Evolutionary conservation across 495 filamentous ascomycete genomes (phyloP), one percentile per base, ranked within the genome.

Genomic region (Neurospora sp.): DNA sequence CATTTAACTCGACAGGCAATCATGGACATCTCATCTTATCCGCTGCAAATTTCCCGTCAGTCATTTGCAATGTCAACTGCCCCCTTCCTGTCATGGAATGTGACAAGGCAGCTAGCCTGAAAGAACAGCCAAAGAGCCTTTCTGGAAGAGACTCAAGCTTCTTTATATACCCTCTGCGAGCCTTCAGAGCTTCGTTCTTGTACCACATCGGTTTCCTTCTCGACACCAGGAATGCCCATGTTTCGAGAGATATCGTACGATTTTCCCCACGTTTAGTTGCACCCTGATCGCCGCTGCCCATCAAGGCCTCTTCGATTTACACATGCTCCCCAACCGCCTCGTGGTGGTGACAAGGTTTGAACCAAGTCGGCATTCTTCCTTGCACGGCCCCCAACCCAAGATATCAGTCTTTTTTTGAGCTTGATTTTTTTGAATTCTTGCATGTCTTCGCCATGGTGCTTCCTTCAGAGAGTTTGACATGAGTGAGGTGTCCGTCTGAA

Each of bases 181-280:
- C 27, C 14, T 8, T 35, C 27, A 18, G 35, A 65, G 53, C 27
- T 65, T 37, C 6, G 53, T 65, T 65, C 53, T 35, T 35, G 27
- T 61, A 12, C 6, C 2, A 31, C 27, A 16, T 7, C 1, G 18
- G 22, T 35, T 65, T 65, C 53, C 14, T 35, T 35, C 27, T 65
- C 27, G 14, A 65, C 53, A 18, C 53, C 53, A 61, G 27, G 27
- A 61, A 61, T 31, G 53, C 14, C 53, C 3, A 65, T 35, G 53
- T 65, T 65, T 65, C 27, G 14, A 18, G 14, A 31, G 14, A 65
- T 75, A 78, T 78, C 76, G 78, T 78, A 77, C 78, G 78, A 79
- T 79, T 35, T 59, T 76, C 72, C 73, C 74, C 72, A 75, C 73
- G 73, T 71, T 76, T 71, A 72, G 78, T 72, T 70, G 72, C 44